phyloP scores from a whole-genome alignment of 148 eudicot species.

The Heliosperma pusillum region DNA sequence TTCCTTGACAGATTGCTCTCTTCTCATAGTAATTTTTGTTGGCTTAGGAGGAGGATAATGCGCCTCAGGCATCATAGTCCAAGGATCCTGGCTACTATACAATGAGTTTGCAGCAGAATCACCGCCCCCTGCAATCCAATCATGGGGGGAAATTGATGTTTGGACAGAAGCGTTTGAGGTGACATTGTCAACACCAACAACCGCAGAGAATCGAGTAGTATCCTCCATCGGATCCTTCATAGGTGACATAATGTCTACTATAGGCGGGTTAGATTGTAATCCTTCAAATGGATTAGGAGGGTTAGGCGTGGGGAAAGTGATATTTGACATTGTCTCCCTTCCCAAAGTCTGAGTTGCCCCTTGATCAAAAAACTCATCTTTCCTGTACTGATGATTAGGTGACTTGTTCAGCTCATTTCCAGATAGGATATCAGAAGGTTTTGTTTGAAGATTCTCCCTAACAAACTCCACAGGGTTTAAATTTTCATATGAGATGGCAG shows the following conservation, averaged over 20 bases:
- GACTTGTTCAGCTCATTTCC: slow-evolving; percentile 36
- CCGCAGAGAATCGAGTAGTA: slow-evolving; percentile 26
- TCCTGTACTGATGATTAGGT: slow-evolving; percentile 30
- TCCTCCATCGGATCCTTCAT: slow-evolving; percentile 39
- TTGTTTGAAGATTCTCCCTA: slow-evolving; percentile 45
- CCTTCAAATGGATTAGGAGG: slow-evolving; percentile 18
- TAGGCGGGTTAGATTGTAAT: background rate
- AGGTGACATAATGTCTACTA: slow-evolving; percentile 20
- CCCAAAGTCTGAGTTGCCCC: slow-evolving; percentile 24
- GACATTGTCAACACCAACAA: slow-evolving; percentile 31
- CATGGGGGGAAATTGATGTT: slow-evolving; percentile 32
- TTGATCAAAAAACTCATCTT: slow-evolving; percentile 37
- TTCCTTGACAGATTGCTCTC: slow-evolving; percentile 48
- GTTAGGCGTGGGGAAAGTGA: slow-evolving; percentile 16
- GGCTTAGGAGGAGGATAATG: slow-evolving; percentile 79
- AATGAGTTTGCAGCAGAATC: slow-evolving; percentile 56
- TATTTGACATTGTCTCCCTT: slow-evolving; percentile 18
- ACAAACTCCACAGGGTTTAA: slow-evolving; percentile 45
- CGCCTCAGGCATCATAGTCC: slow-evolving; percentile 53
- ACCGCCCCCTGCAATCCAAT: slow-evolving; percentile 36
- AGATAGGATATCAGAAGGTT: slow-evolving; percentile 34
- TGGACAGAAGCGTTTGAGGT: slow-evolving; percentile 21
- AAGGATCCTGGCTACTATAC: slow-evolving; percentile 75
- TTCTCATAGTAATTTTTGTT: slow-evolving; percentile 43
- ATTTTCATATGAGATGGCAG: slow-evolving; percentile 7